A percentile compares a stretch with the other conserved stretches of the same genome.
Conservation (phyloP, 2,329 filamentous ascomycete genomes). For the Hypoxylon sp. region DNA sequence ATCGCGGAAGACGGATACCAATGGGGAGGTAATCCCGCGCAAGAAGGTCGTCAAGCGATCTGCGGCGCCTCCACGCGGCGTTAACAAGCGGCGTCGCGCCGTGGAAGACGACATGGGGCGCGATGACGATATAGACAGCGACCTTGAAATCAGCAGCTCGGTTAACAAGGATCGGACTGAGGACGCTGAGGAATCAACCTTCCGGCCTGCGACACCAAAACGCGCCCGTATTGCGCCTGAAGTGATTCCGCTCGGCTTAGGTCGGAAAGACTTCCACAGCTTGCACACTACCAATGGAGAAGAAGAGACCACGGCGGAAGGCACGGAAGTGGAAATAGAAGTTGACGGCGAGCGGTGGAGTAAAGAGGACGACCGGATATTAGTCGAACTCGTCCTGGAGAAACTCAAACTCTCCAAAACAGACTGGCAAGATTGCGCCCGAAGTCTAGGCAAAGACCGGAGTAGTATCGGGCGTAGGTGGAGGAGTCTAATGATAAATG, state of each 20-base stretch:
- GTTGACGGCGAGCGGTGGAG: conserved; percentile 68
- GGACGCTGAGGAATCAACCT: conserved; percentile 40
- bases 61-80: conserved; percentile 57
- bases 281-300: conserved; percentile 56
- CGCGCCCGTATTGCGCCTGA: conserved; percentile 71
- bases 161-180: conserved; percentile 45
- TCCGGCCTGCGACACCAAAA: conserved; percentile 68
- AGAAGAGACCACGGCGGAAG: conserved; percentile 49
- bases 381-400: conserved; percentile 76
- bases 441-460: conserved; percentile 72
- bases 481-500: conserved; percentile 71
- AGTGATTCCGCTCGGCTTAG: conserved; percentile 70
- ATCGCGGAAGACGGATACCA: conserved; percentile 56
- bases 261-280: conserved; percentile 69
- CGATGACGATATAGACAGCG: conserved; percentile 56
- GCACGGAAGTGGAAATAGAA: conserved; percentile 59
- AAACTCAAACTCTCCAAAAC: conserved; percentile 74
- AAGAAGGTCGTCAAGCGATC: conserved; percentile 67
- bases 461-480: conserved; percentile 70
- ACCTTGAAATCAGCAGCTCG: conserved; percentile 52
- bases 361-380: conserved; percentile 72
- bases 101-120: conserved; percentile 62
- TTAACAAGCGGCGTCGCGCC: conserved; percentile 67
- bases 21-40: conserved; percentile 52
- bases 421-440: conserved; percentile 77